Evolutionary conservation across 805 yeast species (phyloP), one percentile per base, ranked within the genome.

Genomic region (Wilhelminamyces savonicus): DNA sequence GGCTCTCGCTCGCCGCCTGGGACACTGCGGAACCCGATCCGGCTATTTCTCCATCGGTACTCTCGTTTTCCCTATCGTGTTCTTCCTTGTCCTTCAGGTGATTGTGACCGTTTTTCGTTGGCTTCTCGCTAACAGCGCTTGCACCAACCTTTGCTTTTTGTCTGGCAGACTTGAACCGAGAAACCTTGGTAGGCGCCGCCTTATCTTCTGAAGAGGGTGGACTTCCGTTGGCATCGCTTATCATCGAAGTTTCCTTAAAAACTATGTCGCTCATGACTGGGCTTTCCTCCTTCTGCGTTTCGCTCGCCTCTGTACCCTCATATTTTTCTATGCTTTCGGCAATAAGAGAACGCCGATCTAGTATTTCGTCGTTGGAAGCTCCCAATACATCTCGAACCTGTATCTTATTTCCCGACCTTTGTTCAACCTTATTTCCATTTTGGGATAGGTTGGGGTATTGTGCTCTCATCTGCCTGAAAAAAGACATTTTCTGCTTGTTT

Each of bases 261-360:
- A n/a, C n/a, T n/a, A n/a, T n/a, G n/a, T n/a, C n/a, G n/a, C n/a
- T n/a, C n/a, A n/a, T n/a, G n/a, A n/a, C n/a, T n/a, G n/a, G n/a
- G n/a, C n/a, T n/a, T n/a, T n/a, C n/a, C n/a, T n/a, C n/a, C n/a
- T 24, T n/a, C 14, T 12, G 13, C 31, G 23, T 10, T n/a, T n/a
- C n/a, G n/a, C n/a, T n/a, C n/a, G n/a, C n/a, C n/a, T 21, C 23
- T 21, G 23, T 29, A 21, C 35, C 42, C 24, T 43, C 50, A 16
- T 25, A 25, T 13, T 43, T 38, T 9, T 26, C 15, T 4, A 45
- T 41, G 11, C 44, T 41, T 15, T 40, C 32, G 8, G 24, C 33
- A n/a, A 45, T 26, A 3, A 37, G 26, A 8, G 24, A 12, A 9
- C 27, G 30, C 19, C 50, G 27, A 21, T 43, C 39, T 4, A 43